Evolutionary conservation across 371 early-diverging fungal genomes (phyloP).

Genomic region (Apophysomyces sp.): DNA sequence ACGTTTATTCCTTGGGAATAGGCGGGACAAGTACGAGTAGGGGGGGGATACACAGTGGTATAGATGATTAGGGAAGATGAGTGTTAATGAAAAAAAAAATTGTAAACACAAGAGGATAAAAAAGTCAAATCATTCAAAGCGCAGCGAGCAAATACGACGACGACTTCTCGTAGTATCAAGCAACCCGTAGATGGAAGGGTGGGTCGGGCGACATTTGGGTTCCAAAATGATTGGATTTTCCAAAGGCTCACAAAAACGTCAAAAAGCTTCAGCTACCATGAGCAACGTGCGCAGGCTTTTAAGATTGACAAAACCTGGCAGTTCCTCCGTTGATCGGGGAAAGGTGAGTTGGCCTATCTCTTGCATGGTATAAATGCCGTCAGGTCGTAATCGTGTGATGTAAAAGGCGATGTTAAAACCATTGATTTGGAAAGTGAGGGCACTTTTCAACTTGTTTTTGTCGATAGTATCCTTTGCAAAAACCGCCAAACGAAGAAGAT

Average conservation of each 20-base stretch:
- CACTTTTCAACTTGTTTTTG: background rate
- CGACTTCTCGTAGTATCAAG: background rate
- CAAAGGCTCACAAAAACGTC: conserved; percentile 12
- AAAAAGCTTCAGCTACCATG: conserved; percentile 22
- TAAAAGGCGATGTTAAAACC: conserved; percentile 1
- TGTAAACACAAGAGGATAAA: too few species aligned
- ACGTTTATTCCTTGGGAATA: too few species aligned
- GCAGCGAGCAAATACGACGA: background rate
- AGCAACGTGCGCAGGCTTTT: conserved; percentile 25
- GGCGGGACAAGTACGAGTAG: too few species aligned
- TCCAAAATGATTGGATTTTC: background rate
- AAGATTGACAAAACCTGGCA: background rate
- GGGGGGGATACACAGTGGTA: too few species aligned
- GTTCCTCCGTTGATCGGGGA: conserved; percentile 4
- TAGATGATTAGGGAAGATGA: too few species aligned
- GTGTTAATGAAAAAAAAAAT: too few species aligned
- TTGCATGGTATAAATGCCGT: conserved; percentile 18
- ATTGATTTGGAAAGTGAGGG: background rate
- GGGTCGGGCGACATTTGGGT: background rate
- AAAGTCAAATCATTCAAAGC: background rate
- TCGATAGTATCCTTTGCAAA: conserved; percentile 9
- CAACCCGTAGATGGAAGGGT: background rate
- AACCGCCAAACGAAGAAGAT: conserved; percentile 10
- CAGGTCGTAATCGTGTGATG: background rate
- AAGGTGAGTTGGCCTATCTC: conserved; percentile 15